Evolutionary conservation across 2,329 filamentous ascomycete species (phyloP), one percentile per base, ranked within the genome.

Genomic region (Paradendryphiella salina): DNA sequence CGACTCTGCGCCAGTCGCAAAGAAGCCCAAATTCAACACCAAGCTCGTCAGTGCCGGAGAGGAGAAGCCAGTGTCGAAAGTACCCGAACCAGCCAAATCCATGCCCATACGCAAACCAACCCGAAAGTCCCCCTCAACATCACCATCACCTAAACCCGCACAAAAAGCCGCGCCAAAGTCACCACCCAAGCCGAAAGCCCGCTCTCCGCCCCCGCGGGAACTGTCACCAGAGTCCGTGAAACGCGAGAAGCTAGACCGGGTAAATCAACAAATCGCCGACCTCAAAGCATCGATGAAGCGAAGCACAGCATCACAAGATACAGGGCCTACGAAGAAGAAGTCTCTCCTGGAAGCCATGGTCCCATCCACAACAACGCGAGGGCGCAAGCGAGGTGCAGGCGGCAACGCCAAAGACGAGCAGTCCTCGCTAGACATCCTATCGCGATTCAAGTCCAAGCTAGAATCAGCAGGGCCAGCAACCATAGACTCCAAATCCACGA

Each of bases 241-340:
- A 70, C 54, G 70, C 26, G 60, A 74, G n/a, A 69, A 75, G 18
- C 74, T 92, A 8, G 85, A 90, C 56, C 79, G 79, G 59, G 89
- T 88, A 3, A 92, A 92, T 59, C 88, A 89, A 31, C 87, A 94
- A 64, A 90, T 93, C 46, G 88, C 87, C 4, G 86, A 86, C 1
- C 76, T 94, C 3, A 93, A 92, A 71, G 87, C 87, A 7, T 91
- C 88, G 0, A 90, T 94, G 86, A 87, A 85, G 67, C 82, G 89
- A 28, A 87, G 80, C 17, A 65, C 65, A 11, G 45, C 64, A n/a
- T 50, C 56, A 13, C 58, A 69, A 36, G 62, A 66, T 6, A 62
- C 69, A 10, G 69, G 69, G 21, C 64, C 73, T 5, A 52, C 79
- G 1, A 77, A 79, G 21, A 76, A 79, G 52, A 82, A 82, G 57